Percentiles rank a stretch among this genome's conserved stretches.
phyloP scores from a whole-genome alignment of 345 rosid species.

The Ricinus communis region DNA sequence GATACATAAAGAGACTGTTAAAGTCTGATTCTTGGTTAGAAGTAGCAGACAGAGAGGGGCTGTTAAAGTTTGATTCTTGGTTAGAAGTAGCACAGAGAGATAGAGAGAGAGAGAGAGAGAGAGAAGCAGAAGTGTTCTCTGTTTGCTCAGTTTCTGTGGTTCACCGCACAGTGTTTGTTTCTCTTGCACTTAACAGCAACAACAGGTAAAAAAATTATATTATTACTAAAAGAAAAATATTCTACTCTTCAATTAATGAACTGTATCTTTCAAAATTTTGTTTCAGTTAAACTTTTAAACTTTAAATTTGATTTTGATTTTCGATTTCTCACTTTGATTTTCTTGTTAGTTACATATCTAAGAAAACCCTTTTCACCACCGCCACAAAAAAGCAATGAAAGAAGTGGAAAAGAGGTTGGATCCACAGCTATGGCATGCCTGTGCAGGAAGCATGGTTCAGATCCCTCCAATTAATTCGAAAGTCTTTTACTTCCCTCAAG shows the following conservation, averaged over 20 bases:
- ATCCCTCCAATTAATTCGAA: constrained; percentile 25
- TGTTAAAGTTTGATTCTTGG: neutral
- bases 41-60: no score
- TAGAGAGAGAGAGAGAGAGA: neutral
- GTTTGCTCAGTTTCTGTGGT: no score
- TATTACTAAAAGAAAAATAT: neutral
- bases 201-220: neutral
- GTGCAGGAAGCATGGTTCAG: constrained; percentile 33
- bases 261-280: neutral
- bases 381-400: constrained; percentile 35
- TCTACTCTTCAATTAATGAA: constrained; percentile 3
- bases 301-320: neutral
- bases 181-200: neutral
- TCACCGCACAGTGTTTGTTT: neutral
- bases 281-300: neutral
- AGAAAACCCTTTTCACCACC: neutral
- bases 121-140: neutral
- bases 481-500: constrained; percentile 34
- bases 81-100: neutral
- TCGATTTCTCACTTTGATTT: neutral
- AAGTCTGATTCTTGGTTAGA: no score
- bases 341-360: neutral
- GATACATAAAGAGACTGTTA: neutral
- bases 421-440: constrained; percentile 35
- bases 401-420: constrained; percentile 25